Percentiles rank a stretch among this genome's conserved stretches.
Conservation (phyloP, 2,329 filamentous ascomycete genomes). For the Gaeumannomyces tritici region DNA sequence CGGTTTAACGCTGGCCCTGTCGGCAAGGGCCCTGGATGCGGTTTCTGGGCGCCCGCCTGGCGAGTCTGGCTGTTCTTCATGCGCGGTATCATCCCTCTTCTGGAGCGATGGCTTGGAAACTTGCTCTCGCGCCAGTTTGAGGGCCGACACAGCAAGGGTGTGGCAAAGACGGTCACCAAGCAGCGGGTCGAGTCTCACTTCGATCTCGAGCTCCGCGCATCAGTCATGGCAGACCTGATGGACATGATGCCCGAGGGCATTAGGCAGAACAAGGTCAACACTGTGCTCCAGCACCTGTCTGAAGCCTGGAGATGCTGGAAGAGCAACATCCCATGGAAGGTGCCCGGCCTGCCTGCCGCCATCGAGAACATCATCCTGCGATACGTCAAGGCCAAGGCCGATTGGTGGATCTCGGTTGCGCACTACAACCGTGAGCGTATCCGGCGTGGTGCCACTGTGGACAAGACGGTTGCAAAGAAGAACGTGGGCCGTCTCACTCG, state of each 20-base stretch:
- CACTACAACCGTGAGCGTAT: constrained; percentile 99
- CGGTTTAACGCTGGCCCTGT: constrained; percentile 96
- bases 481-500: constrained; percentile 90
- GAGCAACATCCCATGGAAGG: constrained; percentile 99
- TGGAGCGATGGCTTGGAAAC: constrained; percentile 97
- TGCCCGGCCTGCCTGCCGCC: constrained; percentile 87
- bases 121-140: constrained; percentile 95
- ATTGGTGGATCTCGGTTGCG: constrained; percentile 99
- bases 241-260: constrained; percentile 99
- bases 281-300: constrained; percentile 90
- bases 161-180: constrained; percentile 98
- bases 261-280: constrained; percentile 99
- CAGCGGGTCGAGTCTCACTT: constrained; percentile 98
- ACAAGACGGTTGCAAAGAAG: constrained; percentile 99
- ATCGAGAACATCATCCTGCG: constrained; percentile 98
- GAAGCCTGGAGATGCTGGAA: constrained; percentile 99
- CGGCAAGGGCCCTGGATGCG: constrained; percentile 93
- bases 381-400: constrained; percentile 98
- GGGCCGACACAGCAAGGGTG: constrained; percentile 95
- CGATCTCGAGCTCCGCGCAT: constrained; percentile 91
- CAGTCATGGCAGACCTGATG: constrained; percentile 98
- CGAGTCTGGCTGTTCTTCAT: constrained; percentile 99
- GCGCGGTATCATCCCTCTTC: constrained; percentile 91
- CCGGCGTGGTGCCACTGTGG: constrained; percentile 88
- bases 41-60: constrained; percentile 99